These are phyloP conservation scores for Tetrahymena borealis DNA, from an alignment of 73 alveolate genomes.

Conservation along the genomic window DNA sequence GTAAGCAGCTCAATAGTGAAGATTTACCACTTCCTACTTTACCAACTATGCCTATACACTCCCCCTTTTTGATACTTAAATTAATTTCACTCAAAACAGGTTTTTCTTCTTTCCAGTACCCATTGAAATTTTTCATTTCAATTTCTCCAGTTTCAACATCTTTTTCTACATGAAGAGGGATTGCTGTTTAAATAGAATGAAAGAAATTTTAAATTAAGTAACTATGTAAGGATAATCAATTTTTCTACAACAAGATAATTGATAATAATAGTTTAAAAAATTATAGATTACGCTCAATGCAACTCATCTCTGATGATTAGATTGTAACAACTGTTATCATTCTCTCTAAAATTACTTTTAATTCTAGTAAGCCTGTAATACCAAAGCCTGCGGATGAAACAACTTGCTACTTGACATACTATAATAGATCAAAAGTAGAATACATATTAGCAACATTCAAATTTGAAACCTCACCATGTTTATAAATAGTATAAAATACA, in stretches of 20 bases:
- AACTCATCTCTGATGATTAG: not conserved
- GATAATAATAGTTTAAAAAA: not conserved
- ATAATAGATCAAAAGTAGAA: not conserved
- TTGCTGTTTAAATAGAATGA: not conserved
- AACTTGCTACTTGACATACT: not conserved
- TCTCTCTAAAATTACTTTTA: not conserved
- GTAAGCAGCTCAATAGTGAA: slow-evolving; percentile 39
- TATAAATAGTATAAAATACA: not conserved
- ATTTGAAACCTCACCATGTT: not conserved
- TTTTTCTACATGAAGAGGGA: not conserved
- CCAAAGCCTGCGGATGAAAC: slow-evolving; percentile 8
- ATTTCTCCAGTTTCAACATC: not conserved
- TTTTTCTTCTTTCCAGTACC: slow-evolving; percentile 13
- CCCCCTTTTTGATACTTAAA: slow-evolving; percentile 39
- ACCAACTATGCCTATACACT: slow-evolving; percentile 62
- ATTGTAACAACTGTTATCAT: not conserved
- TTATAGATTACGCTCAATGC: not conserved
- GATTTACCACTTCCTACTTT: slow-evolving; percentile 73
- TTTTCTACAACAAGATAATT: not conserved
- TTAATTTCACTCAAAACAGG: slow-evolving; percentile 38
- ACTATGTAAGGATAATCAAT: no score
- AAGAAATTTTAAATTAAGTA: not conserved
- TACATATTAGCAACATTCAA: slow-evolving; percentile 7
- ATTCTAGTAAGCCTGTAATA: not conserved
- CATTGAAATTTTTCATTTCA: slow-evolving; percentile 10